A percentile compares a stretch with the other conserved stretches of the same genome.
phyloP scores from a whole-genome alignment of 2,329 filamentous ascomycete genomes.

The Colletotrichum cordylinicola region DNA sequence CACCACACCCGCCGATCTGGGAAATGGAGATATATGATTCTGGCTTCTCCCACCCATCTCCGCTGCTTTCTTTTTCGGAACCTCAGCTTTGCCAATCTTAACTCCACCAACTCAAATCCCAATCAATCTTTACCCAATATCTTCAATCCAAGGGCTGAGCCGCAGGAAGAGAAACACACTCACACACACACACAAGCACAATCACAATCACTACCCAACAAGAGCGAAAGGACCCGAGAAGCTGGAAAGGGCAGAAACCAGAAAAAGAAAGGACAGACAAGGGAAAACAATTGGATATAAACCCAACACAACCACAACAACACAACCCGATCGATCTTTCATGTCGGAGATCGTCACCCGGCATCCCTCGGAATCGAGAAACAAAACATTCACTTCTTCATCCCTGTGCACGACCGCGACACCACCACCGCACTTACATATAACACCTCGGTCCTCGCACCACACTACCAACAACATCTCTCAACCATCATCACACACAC shows the following conservation, averaged over 20 bases:
- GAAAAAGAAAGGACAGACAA: constrained; percentile 7
- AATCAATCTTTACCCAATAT: background rate
- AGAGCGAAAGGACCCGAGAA: background rate
- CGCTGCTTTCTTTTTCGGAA: background rate
- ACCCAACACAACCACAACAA: background rate
- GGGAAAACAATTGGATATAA: background rate
- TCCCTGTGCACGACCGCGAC: background rate
- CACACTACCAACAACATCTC: too few relatives aligned
- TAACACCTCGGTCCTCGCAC: background rate
- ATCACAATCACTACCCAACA: background rate
- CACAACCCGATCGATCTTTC: background rate
- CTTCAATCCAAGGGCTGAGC: background rate
- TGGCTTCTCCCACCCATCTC: background rate
- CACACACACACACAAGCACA: background rate
- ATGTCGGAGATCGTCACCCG: background rate
- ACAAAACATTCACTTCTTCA: background rate
- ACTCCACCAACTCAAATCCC: background rate
- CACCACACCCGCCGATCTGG: background rate
- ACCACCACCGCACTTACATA: background rate
- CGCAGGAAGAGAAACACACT: background rate
- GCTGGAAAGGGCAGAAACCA: background rate
- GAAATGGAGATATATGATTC: constrained; percentile 17
- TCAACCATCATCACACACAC: too few relatives aligned
- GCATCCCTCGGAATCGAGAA: background rate
- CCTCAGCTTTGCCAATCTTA: background rate